These are phyloP conservation scores for Pyracantha coccinea DNA, from an alignment of 331 rosid genomes.

Conservation along the genomic window DNA sequence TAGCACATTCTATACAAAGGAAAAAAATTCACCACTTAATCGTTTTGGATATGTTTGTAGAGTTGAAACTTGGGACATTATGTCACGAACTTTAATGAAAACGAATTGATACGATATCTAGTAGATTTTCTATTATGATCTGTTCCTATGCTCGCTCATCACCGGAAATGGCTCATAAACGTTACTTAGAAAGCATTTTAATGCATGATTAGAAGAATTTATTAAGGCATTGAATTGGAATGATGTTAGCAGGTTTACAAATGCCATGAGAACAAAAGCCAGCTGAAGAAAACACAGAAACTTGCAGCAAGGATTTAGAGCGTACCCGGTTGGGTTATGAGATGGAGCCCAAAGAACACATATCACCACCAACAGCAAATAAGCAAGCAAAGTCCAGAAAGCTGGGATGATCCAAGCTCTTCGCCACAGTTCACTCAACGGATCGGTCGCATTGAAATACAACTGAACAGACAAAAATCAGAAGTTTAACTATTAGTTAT, in stretches of 20 bases:
- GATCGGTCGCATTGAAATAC: conserved; percentile 80
- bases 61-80: too few species aligned
- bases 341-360: conserved; percentile 77
- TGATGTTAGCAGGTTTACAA: neutral
- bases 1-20: too few species aligned
- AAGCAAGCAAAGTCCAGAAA: conserved; percentile 73
- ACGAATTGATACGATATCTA: too few species aligned
- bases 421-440: conserved; percentile 69
- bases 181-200: neutral
- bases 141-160: too few species aligned
- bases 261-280: neutral
- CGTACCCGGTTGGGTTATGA: conserved; percentile 67
- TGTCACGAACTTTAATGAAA: too few species aligned
- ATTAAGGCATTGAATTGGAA: neutral
- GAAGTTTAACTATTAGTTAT: conserved; percentile 2
- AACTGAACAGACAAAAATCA: conserved; percentile 40
- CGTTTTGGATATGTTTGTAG: too few species aligned
- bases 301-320: neutral
- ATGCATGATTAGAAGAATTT: neutral
- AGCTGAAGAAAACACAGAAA: neutral
- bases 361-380: conserved; percentile 45
- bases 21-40: too few species aligned
- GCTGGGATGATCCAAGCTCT: conserved; percentile 80
- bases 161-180: neutral
- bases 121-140: too few species aligned